Base-by-base conservation (phyloP, 2,329 filamentous ascomycete genomes). In the Pseudocercospora fuligena region DNA sequence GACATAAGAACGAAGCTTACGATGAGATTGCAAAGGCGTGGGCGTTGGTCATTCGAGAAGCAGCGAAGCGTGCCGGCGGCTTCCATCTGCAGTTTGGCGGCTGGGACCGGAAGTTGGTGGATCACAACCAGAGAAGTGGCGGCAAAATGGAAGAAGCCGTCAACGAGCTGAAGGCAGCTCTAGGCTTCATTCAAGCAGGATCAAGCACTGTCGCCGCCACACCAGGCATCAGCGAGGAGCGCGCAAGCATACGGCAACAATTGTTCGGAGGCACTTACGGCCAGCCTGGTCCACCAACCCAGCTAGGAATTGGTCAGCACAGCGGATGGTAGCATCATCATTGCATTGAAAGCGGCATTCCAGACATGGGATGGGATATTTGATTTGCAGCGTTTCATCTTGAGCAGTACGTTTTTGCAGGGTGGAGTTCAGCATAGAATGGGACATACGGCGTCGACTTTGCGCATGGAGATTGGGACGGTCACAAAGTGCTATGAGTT, bases 21-120 rank as follows among this genome's bases (percentile, higher is more conserved):
- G 94, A 99, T 75, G 95, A 98, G 77, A 94, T 99, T 70, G 90
- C 92, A 27, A 93, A 91, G 75, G 95, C 95, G 1, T 99, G 95
- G 95, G 90, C 92, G 16, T 80, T 96, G 72, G 94, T 97, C 59
- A 91, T 99, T 72, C 90, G 90, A 68, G 95, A 99, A 79, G 93
- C 93, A 1, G 90, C 91, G 23, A 98, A 98, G 83, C 88, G 92
- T 72, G 94, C 93, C 11, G 94, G 93, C 29, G 95, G 95, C 36
- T 95, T 98, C 74, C 89, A 92, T 71, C 77, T 99, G 70, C 92
- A 97, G 75, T 92, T 93, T 56, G 93, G 92, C 61, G 92, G 92
- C 66, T 99, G 95, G 95, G 94, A 98, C 74, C 90, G 95, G 78
- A 92, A 89, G 73, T 82, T 99, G 53, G 84, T 88, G 27, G 93